phyloP scores from a whole-genome alignment of 371 early-diverging fungal species.

The Zychaea mexicana region DNA sequence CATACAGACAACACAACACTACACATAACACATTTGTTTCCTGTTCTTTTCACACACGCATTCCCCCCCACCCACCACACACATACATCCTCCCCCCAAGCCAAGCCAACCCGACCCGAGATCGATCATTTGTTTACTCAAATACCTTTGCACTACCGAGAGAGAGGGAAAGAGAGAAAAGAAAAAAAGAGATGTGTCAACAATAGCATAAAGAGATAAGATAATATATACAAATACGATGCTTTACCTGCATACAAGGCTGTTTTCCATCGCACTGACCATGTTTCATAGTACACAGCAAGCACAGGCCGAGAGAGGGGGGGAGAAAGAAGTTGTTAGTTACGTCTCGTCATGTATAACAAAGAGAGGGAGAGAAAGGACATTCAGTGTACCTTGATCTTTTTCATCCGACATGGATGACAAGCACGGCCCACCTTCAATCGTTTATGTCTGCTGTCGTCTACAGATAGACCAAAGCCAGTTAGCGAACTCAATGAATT shows the following conservation, averaged over 20 bases:
- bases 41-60: no score
- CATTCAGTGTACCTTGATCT: constrained; percentile 43
- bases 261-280: constrained; percentile 53
- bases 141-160: constrained; percentile 50
- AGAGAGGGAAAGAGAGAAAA: background rate
- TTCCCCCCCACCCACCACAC: background rate
- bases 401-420: constrained; percentile 52
- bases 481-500: no score
- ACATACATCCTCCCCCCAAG: background rate
- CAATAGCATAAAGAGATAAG: background rate
- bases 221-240: background rate
- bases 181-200: constrained; percentile 3
- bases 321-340: background rate
- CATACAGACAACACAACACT: background rate
- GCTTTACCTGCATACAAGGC: constrained; percentile 56
- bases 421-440: constrained; percentile 52
- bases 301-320: background rate
- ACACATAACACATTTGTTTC: no score
- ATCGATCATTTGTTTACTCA: background rate
- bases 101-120: background rate
- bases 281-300: background rate
- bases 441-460: constrained; percentile 51
- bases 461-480: constrained; percentile 22
- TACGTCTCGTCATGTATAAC: background rate
- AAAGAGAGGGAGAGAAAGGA: background rate